Base-by-base conservation (phyloP, 257 asterid genomes). In the Echium plantagineum region DNA sequence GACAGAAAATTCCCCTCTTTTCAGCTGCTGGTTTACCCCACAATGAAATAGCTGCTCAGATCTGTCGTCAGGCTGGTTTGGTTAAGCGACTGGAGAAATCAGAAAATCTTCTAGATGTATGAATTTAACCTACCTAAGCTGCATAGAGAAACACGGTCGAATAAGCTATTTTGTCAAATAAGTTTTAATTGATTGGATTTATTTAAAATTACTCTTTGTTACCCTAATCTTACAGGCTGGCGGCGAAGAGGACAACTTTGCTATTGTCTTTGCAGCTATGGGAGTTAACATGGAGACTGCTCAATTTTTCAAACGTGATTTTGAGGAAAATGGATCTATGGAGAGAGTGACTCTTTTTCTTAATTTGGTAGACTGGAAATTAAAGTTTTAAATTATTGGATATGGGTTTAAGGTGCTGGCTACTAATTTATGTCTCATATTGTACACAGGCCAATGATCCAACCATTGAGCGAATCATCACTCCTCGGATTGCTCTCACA, bases 201-300 rank as follows among this genome's bases (percentile, higher is more conserved):
- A 20, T 58, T 32, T 67, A 49, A 54, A 66, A 42, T 49, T 56
- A 58, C 65, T 57, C n/a, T 80, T 38, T 59, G 54, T 64, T 71
- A 68, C 30, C 59, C 71, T 68, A 56, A 38, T 77, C 56, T 55
- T 30, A 66, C 77, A 90, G 95, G 89, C 60, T 62, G 88, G 77
- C 59, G 96, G 77, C 59, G 96, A 74, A 74, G 97, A 87, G 58
- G 97, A 90, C 80, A 85, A 90, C 75, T 90, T 90, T 78, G 97
- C 97, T 65, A 90, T 90, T 74, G 97, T 90, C 75, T 90, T 90
- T 79, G 97, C 97, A 42, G 97, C 97, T 68, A 90, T 90, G 97
- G 97, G 97, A 80, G 97, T 90, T 57, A 90, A 90, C 84, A 90
- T 90, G 97, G 97, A 90, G 79, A 90, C 97, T 17, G 97, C 97